Evolutionary conservation across 768 basidiomycete genomes (phyloP).

Genomic region (Strobilomyces echinocephalus): DNA sequence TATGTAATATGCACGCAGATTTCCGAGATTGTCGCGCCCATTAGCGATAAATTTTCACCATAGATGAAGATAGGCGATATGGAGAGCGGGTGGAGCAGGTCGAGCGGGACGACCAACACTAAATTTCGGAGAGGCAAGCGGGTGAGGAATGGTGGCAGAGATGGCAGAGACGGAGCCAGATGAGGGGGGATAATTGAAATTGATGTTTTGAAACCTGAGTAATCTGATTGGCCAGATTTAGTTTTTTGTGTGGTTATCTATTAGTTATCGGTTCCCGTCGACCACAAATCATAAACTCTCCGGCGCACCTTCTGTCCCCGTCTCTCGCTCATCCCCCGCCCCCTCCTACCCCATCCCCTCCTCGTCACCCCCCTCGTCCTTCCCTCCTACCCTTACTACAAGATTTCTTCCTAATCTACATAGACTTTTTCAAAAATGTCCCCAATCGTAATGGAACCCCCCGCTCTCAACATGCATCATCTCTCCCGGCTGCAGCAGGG

Average conservation of each 20-base stretch:
- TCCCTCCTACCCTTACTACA: constrained; percentile 10
- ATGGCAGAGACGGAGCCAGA: constrained; percentile 2
- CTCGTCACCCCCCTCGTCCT: not conserved
- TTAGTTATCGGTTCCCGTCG: constrained; percentile 36
- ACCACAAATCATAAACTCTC: constrained; percentile 35
- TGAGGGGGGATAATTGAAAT: constrained; percentile 16
- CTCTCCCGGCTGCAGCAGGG: constrained; percentile 48
- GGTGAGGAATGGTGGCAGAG: not conserved
- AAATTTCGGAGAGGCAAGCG: not conserved
- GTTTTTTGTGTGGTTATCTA: constrained; percentile 31
- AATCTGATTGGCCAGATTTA: constrained; percentile 36
- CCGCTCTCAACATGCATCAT: constrained; percentile 48
- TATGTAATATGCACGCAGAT: constrained; percentile 31
- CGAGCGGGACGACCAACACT: not conserved
- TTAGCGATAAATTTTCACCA: constrained; percentile 28
- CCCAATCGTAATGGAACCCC: constrained; percentile 54
- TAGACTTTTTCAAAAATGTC: constrained; percentile 40
- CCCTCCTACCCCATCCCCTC: not conserved
- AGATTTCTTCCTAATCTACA: constrained; percentile 29
- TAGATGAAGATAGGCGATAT: constrained; percentile 10
- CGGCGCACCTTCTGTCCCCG: constrained; percentile 18
- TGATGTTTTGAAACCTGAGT: constrained; percentile 25
- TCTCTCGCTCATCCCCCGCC: constrained; percentile 21
- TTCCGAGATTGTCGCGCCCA: constrained; percentile 25
- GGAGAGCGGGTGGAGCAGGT: not conserved